A percentile compares a stretch with the other conserved stretches of the same genome.
Evolutionary conservation across 345 rosid genomes (phyloP).

Genomic region (Eucalyptus decipiens): DNA sequence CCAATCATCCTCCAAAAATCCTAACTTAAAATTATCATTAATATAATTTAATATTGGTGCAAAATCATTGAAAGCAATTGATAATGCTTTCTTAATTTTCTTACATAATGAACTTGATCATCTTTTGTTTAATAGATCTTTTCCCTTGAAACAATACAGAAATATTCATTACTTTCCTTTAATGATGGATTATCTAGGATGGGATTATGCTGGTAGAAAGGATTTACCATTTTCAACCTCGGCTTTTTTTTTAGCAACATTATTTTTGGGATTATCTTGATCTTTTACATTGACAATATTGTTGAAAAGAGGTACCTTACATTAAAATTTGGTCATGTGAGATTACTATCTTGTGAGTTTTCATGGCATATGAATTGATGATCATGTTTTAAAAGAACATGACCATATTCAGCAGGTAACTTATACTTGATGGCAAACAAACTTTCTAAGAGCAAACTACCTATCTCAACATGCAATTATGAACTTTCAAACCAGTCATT

Average conservation of each 20-base stretch:
- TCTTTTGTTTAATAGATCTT: no score
- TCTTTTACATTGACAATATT: constrained; percentile 75
- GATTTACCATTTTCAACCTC: constrained; percentile 70
- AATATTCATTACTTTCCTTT: neutral
- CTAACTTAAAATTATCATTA: no score
- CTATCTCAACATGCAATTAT: no score
- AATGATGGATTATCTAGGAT: constrained; percentile 36
- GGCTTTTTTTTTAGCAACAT: constrained; percentile 79
- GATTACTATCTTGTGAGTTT: neutral
- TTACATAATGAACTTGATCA: no score
- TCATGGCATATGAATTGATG: neutral
- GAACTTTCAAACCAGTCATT: no score
- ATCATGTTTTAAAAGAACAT: neutral
- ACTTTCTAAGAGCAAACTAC: neutral
- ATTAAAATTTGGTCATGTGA: neutral
- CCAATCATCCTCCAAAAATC: no score
- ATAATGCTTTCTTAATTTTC: no score
- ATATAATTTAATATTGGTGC: no score
- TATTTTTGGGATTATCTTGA: constrained; percentile 67
- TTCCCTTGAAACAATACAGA: no score
- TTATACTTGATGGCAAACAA: neutral
- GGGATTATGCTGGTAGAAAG: constrained; percentile 31
- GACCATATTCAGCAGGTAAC: neutral
- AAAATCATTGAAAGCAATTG: no score
- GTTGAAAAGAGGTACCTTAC: constrained; percentile 81